A percentile compares a stretch with the other conserved stretches of the same genome.
Evolutionary conservation across 192 early-diverging fungal species (phyloP).

Genomic region (Mortierella alpina): DNA sequence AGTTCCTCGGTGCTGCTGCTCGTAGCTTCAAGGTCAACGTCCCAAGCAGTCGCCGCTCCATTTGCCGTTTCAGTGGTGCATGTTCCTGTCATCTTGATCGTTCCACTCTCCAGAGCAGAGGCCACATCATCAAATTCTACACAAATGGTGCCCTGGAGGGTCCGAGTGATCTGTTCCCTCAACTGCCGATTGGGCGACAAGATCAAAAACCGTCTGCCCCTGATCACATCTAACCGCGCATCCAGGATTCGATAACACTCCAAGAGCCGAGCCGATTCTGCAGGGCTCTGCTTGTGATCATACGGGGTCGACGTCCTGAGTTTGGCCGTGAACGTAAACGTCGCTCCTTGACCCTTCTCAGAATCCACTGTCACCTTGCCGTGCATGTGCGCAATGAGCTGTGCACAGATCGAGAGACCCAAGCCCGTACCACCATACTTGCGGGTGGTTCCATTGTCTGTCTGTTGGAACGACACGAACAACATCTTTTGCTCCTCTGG

Average conservation of each 20-base stretch:
- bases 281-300: constrained; percentile 36
- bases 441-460: constrained; percentile 41
- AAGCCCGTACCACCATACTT: constrained; percentile 60
- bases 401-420: constrained; percentile 58
- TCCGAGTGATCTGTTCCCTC: constrained; percentile 16
- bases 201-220: constrained; percentile 22
- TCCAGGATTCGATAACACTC: constrained; percentile 15
- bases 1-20: neutral
- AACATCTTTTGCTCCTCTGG: constrained; percentile 53
- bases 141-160: neutral
- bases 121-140: constrained; percentile 20
- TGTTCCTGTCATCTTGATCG: constrained; percentile 20
- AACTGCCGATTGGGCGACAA: constrained; percentile 30
- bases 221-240: constrained; percentile 7
- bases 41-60: neutral
- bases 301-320: constrained; percentile 23
- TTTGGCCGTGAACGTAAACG: constrained; percentile 49
- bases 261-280: constrained; percentile 13
- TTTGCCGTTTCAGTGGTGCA: neutral
- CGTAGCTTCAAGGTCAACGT: no score
- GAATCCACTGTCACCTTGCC: constrained; percentile 58
- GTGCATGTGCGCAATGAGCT: constrained; percentile 55
- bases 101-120: constrained; percentile 23
- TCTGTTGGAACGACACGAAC: constrained; percentile 52
- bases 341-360: constrained; percentile 46